Evolutionary conservation across 2,329 filamentous ascomycete species (phyloP).

Genomic region (Ophiocordyceps robertsii): DNA sequence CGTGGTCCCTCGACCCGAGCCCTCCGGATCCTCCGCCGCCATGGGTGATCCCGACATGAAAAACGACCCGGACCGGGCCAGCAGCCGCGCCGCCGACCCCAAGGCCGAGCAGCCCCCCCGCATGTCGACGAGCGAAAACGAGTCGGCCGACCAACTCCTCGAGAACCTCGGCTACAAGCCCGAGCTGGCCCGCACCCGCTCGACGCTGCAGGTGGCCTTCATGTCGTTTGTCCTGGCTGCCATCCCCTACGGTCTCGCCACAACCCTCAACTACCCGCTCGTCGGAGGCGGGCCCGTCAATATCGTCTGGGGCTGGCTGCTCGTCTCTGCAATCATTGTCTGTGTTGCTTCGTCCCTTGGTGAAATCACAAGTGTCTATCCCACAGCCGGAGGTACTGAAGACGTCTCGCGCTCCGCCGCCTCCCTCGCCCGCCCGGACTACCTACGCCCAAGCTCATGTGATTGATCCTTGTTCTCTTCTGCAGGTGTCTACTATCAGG

Average conservation of each 20-base stretch:
- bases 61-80: constrained; percentile 3
- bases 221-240: constrained; percentile 67
- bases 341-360: constrained; percentile 58
- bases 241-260: constrained; percentile 61
- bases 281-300: constrained; percentile 52
- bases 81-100: constrained; percentile 9
- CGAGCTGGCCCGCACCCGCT: constrained; percentile 50
- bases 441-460: constrained; percentile 3
- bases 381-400: constrained; percentile 51
- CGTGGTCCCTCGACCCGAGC: too few species aligned
- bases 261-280: constrained; percentile 55
- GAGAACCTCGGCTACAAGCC: constrained; percentile 53
- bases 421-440: not conserved
- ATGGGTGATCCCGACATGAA: constrained; percentile 8
- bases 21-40: constrained; percentile 1
- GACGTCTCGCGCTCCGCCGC: not conserved
- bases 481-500: constrained; percentile 57
- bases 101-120: constrained; percentile 15
- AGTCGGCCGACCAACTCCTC: constrained; percentile 47
- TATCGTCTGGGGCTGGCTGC: constrained; percentile 62
- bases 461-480: constrained; percentile 6
- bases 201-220: constrained; percentile 57
- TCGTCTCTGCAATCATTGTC: constrained; percentile 54
- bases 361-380: constrained; percentile 64
- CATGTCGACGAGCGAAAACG: constrained; percentile 13